phyloP scores from a whole-genome alignment of 176 grass and related monocot genomes.

The Triticum turgidum region DNA sequence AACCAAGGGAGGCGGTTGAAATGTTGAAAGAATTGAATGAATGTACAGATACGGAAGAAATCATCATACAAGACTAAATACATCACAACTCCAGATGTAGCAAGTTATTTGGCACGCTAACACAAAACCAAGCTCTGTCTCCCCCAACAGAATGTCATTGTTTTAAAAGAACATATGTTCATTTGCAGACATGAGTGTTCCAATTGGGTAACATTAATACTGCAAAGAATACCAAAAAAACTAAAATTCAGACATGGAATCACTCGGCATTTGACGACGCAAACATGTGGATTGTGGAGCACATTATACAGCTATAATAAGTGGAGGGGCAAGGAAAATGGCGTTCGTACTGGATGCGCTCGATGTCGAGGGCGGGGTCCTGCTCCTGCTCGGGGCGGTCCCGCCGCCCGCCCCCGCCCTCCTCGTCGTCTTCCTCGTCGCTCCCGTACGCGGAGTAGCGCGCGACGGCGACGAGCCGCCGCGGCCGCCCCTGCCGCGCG shows the following conservation, averaged over 20 bases:
- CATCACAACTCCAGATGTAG: neutral
- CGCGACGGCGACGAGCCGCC: conserved; percentile 33
- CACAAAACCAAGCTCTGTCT: neutral
- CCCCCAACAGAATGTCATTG: too few species aligned
- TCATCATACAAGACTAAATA: neutral
- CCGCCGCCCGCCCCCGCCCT: conserved; percentile 11
- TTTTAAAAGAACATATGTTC: too few species aligned
- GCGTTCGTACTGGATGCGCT: conserved; percentile 54
- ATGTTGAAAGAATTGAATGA: neutral
- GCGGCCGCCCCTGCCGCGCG: conserved; percentile 1
- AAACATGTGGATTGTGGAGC: too few species aligned
- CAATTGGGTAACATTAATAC: neutral
- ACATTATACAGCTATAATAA: too few species aligned
- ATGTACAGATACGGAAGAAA: neutral
- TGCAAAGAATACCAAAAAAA: neutral
- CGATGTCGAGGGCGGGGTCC: conserved; percentile 83
- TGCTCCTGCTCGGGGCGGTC: conserved; percentile 55
- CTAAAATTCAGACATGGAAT: neutral
- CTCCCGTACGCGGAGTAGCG: conserved; percentile 42
- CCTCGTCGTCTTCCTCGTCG: conserved; percentile 34
- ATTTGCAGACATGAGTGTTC: too few species aligned
- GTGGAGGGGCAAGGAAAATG: neutral
- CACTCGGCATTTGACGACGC: neutral
- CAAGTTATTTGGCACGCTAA: neutral
- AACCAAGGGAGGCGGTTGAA: conserved; percentile 15